These are phyloP conservation scores for Lindgomyces ingoldianus DNA, from an alignment of 495 filamentous ascomycete genomes.

Conservation along the genomic window DNA sequence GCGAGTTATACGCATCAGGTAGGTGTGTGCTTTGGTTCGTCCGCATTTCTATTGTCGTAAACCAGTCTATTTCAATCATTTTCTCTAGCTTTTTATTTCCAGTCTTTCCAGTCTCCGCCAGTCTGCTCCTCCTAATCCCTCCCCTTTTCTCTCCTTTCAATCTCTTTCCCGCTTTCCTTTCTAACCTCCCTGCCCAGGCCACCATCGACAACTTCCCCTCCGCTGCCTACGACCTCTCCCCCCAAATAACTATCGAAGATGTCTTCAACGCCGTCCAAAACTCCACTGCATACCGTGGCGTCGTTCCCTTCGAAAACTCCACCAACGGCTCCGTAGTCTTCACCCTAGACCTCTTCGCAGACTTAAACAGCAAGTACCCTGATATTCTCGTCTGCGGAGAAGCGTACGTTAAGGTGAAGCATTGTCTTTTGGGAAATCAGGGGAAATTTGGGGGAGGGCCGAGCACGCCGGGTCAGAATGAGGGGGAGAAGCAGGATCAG, in stretches of 20 bases:
- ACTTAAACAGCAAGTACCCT: slow-evolving; percentile 59
- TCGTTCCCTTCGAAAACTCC: slow-evolving; percentile 95
- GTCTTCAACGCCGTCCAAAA: slow-evolving; percentile 78
- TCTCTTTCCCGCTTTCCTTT: background rate
- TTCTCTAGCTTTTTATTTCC: no score
- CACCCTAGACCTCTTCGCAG: slow-evolving; percentile 85
- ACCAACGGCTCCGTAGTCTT: slow-evolving; percentile 88
- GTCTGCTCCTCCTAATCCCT: background rate
- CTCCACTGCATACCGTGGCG: slow-evolving; percentile 62
- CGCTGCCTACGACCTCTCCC: slow-evolving; percentile 22
- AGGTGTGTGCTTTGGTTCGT: slow-evolving; percentile 26
- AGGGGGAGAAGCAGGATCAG: no score
- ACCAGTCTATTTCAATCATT: background rate
- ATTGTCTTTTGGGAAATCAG: slow-evolving; percentile 67
- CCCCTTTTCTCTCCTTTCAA: background rate
- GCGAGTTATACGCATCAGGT: slow-evolving; percentile 95
- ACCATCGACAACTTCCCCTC: slow-evolving; percentile 37
- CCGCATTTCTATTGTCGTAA: background rate
- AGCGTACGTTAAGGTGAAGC: slow-evolving; percentile 79
- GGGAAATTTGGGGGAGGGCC: no score
- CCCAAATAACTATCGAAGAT: slow-evolving; percentile 55
- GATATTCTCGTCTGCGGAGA: slow-evolving; percentile 76
- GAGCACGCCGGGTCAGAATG: no score
- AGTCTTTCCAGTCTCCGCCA: no score
- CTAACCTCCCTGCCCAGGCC: slow-evolving; percentile 37